These are phyloP conservation scores for Calonectria pseudoreteaudii DNA, from an alignment of 2,329 filamentous ascomycete species.

Conservation along the genomic window DNA sequence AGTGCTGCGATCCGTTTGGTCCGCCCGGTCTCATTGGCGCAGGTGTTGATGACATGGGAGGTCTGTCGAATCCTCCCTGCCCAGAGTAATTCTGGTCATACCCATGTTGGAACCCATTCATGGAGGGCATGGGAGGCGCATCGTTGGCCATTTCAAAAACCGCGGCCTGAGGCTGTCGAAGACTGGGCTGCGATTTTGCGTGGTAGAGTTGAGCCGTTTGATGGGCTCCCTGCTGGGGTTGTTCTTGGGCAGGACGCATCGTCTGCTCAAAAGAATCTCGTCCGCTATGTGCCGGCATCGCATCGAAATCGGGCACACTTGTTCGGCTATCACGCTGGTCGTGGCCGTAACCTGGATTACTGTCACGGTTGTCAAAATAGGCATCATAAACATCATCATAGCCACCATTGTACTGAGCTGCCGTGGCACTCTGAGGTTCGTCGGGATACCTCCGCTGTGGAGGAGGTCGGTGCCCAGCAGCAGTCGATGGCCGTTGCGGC, in stretches of 20 bases:
- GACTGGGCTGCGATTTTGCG: slow-evolving; percentile 76
- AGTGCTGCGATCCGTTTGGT: slow-evolving; percentile 39
- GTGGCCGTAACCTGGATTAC: slow-evolving; percentile 39
- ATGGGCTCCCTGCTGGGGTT: slow-evolving; percentile 62
- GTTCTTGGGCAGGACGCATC: slow-evolving; percentile 54
- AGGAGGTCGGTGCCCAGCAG: slow-evolving; percentile 63
- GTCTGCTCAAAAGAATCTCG: slow-evolving; percentile 62
- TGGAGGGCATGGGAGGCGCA: slow-evolving; percentile 60
- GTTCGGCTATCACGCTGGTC: slow-evolving; percentile 37
- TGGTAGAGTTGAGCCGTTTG: slow-evolving; percentile 66
- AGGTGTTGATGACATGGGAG: slow-evolving; percentile 1
- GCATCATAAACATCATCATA: slow-evolving; percentile 66
- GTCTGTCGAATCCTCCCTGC: slow-evolving; percentile 40
- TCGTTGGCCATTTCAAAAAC: slow-evolving; percentile 81
- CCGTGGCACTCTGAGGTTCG: slow-evolving; percentile 52
- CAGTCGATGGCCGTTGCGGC: slow-evolving; percentile 67
- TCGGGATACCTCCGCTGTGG: slow-evolving; percentile 65
- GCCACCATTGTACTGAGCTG: slow-evolving; percentile 46
- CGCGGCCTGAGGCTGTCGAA: slow-evolving; percentile 73
- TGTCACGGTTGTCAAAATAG: slow-evolving; percentile 60
- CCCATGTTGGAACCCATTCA: slow-evolving; percentile 44
- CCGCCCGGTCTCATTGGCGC: slow-evolving; percentile 30
- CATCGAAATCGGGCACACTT: slow-evolving; percentile 58
- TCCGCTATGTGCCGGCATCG: slow-evolving; percentile 46
- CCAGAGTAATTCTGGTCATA: slow-evolving; percentile 41